These are phyloP conservation scores for Parietichytrium sp. DNA, from an alignment of 108 stramenopile species.

Conservation along the genomic window DNA sequence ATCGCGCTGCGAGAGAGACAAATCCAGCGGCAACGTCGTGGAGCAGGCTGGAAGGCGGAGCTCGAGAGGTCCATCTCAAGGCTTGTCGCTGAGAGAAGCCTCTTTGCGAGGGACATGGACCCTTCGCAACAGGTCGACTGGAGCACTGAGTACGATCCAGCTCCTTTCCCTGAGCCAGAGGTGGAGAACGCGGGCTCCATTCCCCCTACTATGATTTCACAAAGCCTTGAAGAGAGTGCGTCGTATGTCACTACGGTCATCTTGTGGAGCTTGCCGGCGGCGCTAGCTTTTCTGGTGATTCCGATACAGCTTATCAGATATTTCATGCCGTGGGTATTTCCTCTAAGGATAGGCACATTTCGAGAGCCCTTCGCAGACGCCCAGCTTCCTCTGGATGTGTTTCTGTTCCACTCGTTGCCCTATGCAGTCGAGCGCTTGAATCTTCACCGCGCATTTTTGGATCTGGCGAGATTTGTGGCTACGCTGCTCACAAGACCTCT, in stretches of 20 bases:
- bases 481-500: neutral
- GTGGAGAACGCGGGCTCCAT: neutral
- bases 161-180: neutral
- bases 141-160: neutral
- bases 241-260: slow-evolving; percentile 25
- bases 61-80: neutral
- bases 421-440: slow-evolving; percentile 21
- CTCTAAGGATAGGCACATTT: neutral
- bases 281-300: neutral
- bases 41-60: neutral
- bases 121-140: too few relatives aligned
- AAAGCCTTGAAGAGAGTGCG: neutral
- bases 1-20: neutral
- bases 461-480: slow-evolving; percentile 1
- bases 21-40: neutral
- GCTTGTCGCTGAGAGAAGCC: neutral
- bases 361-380: slow-evolving; percentile 17
- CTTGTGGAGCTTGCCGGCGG: slow-evolving; percentile 21
- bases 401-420: slow-evolving; percentile 14
- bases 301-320: neutral
- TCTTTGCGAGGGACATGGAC: neutral
- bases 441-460: neutral
- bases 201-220: neutral
- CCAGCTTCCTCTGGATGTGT: slow-evolving; percentile 18
- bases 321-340: neutral